Evolutionary conservation across 176 grass and related monocot genomes (phyloP).

Genomic region (Bothriochloa decipiens): DNA sequence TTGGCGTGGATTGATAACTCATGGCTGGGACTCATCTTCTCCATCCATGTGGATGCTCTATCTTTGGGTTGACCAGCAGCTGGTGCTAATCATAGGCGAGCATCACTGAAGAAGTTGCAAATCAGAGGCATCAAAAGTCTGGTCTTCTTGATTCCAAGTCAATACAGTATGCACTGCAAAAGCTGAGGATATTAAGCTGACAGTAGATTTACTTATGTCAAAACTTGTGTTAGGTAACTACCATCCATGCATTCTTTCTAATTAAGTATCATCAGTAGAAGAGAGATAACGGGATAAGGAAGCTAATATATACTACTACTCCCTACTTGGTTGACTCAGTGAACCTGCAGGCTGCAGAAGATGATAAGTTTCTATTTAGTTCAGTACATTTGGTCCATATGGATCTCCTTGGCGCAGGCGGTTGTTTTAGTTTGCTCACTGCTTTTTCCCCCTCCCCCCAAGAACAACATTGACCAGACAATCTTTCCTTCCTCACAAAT

Average conservation of each 20-base stretch:
- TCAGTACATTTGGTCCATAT: slow-evolving; percentile 10
- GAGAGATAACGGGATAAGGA: not conserved
- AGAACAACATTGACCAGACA: slow-evolving; percentile 30
- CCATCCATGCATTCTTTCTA: not conserved
- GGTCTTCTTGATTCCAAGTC: not conserved
- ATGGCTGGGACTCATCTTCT: slow-evolving; percentile 6
- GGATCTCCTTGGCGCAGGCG: not conserved
- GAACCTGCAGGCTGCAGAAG: slow-evolving; percentile 20
- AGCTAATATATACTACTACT: not conserved
- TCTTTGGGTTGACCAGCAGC: not conserved
- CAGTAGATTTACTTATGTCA: not conserved
- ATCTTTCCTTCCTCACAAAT: not conserved
- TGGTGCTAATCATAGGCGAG: not conserved
- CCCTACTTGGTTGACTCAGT: slow-evolving; percentile 2
- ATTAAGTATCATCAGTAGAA: not conserved
- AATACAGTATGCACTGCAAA: not conserved
- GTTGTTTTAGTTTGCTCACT: slow-evolving; percentile 22
- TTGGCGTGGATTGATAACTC: slow-evolving; percentile 5
- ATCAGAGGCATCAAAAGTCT: not conserved
- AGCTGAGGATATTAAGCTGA: not conserved
- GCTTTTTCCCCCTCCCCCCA: slow-evolving; percentile 39
- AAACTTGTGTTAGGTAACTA: not conserved
- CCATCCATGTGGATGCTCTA: slow-evolving; percentile 26
- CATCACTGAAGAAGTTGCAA: not conserved
- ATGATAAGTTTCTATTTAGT: not conserved